Conservation (phyloP, 768 basidiomycete genomes). For the Amanita exitialis region DNA sequence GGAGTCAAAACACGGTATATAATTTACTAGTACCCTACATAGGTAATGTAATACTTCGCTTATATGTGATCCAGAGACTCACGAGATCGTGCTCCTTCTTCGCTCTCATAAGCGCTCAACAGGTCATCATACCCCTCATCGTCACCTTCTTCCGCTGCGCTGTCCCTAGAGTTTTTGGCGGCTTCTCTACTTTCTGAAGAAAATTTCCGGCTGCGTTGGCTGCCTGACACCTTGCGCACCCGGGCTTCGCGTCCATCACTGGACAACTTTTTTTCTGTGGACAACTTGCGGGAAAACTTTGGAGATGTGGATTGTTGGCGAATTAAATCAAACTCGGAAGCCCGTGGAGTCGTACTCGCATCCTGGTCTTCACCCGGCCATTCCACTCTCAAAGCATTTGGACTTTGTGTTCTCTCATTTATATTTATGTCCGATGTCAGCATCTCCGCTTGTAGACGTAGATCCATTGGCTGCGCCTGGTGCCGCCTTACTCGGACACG, state of each 20-base stretch:
- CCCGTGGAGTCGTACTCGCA: conserved; percentile 44
- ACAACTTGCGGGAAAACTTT: conserved; percentile 14
- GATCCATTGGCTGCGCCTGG: conserved; percentile 31
- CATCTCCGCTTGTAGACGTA: conserved; percentile 31
- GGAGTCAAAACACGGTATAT: not conserved
- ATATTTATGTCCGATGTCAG: conserved; percentile 11
- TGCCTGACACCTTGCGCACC: conserved; percentile 34
- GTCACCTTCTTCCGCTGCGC: conserved; percentile 68
- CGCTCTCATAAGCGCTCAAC: conserved; percentile 76
- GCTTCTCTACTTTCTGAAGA: conserved; percentile 33
- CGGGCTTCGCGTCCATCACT: conserved; percentile 24
- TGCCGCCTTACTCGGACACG: conserved; percentile 47
- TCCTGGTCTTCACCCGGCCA: conserved; percentile 44
- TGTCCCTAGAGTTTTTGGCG: conserved; percentile 36
- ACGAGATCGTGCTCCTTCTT: conserved; percentile 28
- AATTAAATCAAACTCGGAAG: conserved; percentile 33
- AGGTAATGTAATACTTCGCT: not conserved
- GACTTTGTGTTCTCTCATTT: conserved; percentile 28
- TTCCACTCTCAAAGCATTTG: conserved; percentile 40
- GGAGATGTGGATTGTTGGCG: conserved; percentile 20
- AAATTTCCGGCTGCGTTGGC: conserved; percentile 33
- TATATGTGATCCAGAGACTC: not conserved
- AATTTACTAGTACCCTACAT: not conserved
- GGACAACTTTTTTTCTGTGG: conserved; percentile 19
- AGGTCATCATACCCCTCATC: conserved; percentile 72